These are phyloP conservation scores for Orobanche coerulescens DNA, from an alignment of 257 asterid genomes.

Conservation along the genomic window DNA sequence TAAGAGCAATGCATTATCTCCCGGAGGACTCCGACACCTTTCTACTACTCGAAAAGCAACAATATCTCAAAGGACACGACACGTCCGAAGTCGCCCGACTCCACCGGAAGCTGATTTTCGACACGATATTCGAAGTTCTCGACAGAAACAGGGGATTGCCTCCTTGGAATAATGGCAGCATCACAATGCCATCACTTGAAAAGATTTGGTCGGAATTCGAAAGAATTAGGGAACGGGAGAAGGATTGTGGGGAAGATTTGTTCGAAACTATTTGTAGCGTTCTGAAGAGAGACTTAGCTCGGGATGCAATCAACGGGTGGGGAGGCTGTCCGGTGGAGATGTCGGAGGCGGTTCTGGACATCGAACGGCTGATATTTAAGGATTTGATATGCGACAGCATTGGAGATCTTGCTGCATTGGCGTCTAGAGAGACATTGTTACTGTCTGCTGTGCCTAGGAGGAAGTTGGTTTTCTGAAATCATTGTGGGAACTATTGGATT, in stretches of 20 bases:
- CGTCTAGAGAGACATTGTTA: slow-evolving; percentile 22
- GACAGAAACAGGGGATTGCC: slow-evolving; percentile 46
- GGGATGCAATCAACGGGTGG: slow-evolving; percentile 56
- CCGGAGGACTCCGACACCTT: slow-evolving; percentile 50
- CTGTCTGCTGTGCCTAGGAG: slow-evolving; percentile 33
- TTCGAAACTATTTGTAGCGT: slow-evolving; percentile 58
- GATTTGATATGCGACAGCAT: slow-evolving; percentile 63
- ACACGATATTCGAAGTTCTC: slow-evolving; percentile 54
- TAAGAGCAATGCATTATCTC: slow-evolving; percentile 47
- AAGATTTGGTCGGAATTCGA: slow-evolving; percentile 57
- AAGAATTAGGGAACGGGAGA: slow-evolving; percentile 35
- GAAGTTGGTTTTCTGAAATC: slow-evolving; percentile 53
- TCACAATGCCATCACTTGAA: slow-evolving; percentile 27
- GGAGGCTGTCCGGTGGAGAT: slow-evolving; percentile 56
- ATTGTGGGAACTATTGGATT: not conserved
- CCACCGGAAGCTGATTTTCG: slow-evolving; percentile 59
- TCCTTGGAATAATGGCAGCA: slow-evolving; percentile 48
- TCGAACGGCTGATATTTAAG: slow-evolving; percentile 70
- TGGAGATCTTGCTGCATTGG: slow-evolving; percentile 46
- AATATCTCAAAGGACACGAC: slow-evolving; percentile 49
- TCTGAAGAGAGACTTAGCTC: slow-evolving; percentile 55
- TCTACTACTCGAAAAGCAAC: slow-evolving; percentile 62
- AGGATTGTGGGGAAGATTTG: slow-evolving; percentile 40
- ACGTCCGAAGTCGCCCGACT: slow-evolving; percentile 41
- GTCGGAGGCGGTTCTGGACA: slow-evolving; percentile 64